Evolutionary conservation across 2,329 filamentous ascomycete genomes (phyloP).

Genomic region (Ascochyta koolunga): DNA sequence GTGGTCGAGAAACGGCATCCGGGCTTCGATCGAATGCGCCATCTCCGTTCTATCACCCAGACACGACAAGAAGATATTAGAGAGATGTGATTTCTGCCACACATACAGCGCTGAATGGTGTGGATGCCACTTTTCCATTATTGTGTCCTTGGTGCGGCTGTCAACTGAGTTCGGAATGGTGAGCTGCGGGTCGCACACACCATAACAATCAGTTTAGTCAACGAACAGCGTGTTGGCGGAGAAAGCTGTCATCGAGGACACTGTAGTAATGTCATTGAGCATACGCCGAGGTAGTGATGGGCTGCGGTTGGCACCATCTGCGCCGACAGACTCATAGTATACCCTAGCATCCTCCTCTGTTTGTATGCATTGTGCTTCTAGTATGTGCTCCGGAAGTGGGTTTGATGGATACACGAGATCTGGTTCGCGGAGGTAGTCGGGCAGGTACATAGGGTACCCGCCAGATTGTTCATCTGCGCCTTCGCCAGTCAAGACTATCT

Average conservation of each 20-base stretch:
- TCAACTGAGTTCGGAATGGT: slow-evolving; percentile 36
- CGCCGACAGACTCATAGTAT: slow-evolving; percentile 30
- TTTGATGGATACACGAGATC: slow-evolving; percentile 40
- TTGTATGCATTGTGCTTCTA: slow-evolving; percentile 11
- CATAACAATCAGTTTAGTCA: slow-evolving; percentile 40
- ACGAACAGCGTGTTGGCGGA: slow-evolving; percentile 42
- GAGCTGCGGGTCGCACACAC: slow-evolving; percentile 38
- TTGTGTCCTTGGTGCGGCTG: slow-evolving; percentile 2
- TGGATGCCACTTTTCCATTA: slow-evolving; percentile 28
- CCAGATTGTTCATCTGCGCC: slow-evolving; percentile 61
- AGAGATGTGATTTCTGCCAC: slow-evolving; percentile 29
- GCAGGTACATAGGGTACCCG: slow-evolving; percentile 56
- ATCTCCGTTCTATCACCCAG: slow-evolving; percentile 54
- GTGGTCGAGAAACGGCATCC: slow-evolving; percentile 51
- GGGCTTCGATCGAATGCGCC: slow-evolving; percentile 50
- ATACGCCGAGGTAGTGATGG: slow-evolving; percentile 41
- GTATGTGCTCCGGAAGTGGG: slow-evolving; percentile 7
- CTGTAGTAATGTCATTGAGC: slow-evolving; percentile 50
- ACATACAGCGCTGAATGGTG: slow-evolving; percentile 29
- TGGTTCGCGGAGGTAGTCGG: slow-evolving; percentile 57
- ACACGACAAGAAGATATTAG: slow-evolving; percentile 48
- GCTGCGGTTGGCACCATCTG: slow-evolving; percentile 28
- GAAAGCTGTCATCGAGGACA: slow-evolving; percentile 45
- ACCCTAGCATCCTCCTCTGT: slow-evolving; percentile 14
- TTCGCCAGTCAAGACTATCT: slow-evolving; percentile 61